A percentile compares a stretch with the other conserved stretches of the same genome.
phyloP scores from a whole-genome alignment of 225 moss, liverwort and hornwort species.

The Rhytidiadelphus loreus region DNA sequence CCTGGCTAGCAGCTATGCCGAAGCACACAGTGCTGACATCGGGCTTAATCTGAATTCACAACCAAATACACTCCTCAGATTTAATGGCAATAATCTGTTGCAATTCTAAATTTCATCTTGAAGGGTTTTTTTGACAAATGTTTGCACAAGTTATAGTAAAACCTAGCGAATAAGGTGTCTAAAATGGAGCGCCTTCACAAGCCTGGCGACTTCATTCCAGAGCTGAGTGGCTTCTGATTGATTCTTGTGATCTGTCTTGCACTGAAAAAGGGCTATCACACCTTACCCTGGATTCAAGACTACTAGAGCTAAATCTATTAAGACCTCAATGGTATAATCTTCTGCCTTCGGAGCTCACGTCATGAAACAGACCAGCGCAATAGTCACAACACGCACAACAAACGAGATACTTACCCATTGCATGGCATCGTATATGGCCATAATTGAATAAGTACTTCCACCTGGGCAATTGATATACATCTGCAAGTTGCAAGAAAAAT shows the following conservation, averaged over 20 bases:
- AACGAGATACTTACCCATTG: conserved; percentile 48
- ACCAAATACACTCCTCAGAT: not conserved
- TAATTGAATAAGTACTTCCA: conserved; percentile 82
- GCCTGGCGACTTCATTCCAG: not conserved
- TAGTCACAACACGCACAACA: not conserved
- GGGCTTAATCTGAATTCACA: conserved; percentile 62
- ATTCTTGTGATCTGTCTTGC: not conserved
- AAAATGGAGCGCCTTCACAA: not conserved
- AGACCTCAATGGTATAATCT: not conserved
- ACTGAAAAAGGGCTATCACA: not conserved
- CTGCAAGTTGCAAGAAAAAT: conserved; percentile 25
- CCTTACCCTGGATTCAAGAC: not conserved
- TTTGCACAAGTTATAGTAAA: not conserved
- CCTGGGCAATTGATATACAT: conserved; percentile 97
- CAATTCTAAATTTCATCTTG: not conserved
- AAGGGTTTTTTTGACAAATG: not conserved
- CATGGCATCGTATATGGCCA: conserved; percentile 88
- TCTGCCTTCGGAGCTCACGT: not conserved
- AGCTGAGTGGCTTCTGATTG: not conserved
- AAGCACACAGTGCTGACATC: conserved; percentile 92
- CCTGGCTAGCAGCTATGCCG: conserved; percentile 95
- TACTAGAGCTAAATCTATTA: not conserved
- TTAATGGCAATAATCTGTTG: not conserved
- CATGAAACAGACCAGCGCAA: not conserved
- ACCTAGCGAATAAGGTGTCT: not conserved